phyloP scores from a whole-genome alignment of 225 moss, liverwort and hornwort genomes.

The Ulota crispa region DNA sequence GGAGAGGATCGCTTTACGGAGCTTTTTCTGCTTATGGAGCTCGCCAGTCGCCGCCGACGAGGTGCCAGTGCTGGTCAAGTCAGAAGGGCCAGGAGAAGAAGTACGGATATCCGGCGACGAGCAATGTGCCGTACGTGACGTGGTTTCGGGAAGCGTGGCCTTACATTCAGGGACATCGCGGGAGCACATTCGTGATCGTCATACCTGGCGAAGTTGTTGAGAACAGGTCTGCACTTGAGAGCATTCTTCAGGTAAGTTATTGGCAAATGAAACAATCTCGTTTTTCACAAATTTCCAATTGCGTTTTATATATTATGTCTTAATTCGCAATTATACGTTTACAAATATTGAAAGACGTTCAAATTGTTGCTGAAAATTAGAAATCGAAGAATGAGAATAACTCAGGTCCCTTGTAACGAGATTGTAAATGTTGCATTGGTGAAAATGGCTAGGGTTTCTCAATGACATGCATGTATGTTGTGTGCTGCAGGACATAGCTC shows the following conservation, averaged over 20 bases:
- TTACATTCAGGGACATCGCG: slow-evolving; percentile 84
- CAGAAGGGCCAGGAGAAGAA: slow-evolving; percentile 40
- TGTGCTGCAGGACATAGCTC: slow-evolving; percentile 65
- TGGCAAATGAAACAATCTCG: background rate
- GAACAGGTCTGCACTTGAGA: slow-evolving; percentile 62
- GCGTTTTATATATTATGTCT: background rate
- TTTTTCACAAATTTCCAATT: background rate
- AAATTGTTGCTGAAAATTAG: background rate
- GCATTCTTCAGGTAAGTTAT: slow-evolving; percentile 66
- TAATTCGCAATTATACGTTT: too few relatives aligned
- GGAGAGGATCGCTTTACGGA: background rate
- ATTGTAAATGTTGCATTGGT: background rate
- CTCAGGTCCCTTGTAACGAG: background rate
- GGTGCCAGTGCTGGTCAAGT: slow-evolving; percentile 45
- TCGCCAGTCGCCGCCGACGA: slow-evolving; percentile 15
- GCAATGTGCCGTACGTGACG: slow-evolving; percentile 54
- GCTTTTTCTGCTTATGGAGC: background rate
- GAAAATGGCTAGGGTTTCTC: background rate
- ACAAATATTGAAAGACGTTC: background rate
- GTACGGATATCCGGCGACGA: slow-evolving; percentile 12
- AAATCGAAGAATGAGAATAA: background rate
- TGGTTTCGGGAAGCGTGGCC: slow-evolving; percentile 92
- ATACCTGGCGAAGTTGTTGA: slow-evolving; percentile 85
- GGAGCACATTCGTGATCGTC: slow-evolving; percentile 81
- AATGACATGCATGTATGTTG: background rate